Percentiles rank a stretch among this genome's conserved stretches.
phyloP scores from a whole-genome alignment of 2,329 filamentous ascomycete species.

The Neocucurbitaria cava region DNA sequence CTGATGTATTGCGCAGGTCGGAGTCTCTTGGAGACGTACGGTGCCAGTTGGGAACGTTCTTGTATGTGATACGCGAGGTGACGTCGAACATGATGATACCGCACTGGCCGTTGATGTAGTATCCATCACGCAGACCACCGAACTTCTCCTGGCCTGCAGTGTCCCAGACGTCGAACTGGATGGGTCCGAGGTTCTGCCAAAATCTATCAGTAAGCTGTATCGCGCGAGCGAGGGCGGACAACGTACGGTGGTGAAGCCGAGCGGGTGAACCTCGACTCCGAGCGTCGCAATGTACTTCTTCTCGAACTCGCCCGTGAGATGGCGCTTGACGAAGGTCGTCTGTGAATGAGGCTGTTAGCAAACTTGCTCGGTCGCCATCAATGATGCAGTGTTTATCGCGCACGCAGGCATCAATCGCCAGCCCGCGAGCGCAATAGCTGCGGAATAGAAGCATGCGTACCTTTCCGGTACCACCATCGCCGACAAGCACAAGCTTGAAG shows the following conservation, averaged over 20 bases:
- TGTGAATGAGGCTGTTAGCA: conserved; percentile 53
- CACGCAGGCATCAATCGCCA: conserved; percentile 1
- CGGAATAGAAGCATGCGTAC: conserved; percentile 60
- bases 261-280: conserved; percentile 98
- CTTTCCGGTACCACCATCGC: conserved; percentile 99
- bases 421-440: background rate
- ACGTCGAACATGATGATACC: conserved; percentile 99
- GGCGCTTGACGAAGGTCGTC: conserved; percentile 99
- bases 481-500: conserved; percentile 99
- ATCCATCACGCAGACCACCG: conserved; percentile 97
- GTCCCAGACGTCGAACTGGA: conserved; percentile 99
- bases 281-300: conserved; percentile 99
- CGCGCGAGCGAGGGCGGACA: conserved; percentile 12
- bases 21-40: conserved; percentile 69
- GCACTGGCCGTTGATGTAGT: conserved; percentile 99
- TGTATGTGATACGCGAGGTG: conserved; percentile 99
- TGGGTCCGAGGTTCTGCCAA: conserved; percentile 82
- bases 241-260: conserved; percentile 95
- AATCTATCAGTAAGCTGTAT: conserved; percentile 28
- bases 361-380: conserved; percentile 3
- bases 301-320: conserved; percentile 99
- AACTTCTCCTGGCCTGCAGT: conserved; percentile 99
- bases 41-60: conserved; percentile 99
- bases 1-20: background rate
- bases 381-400: conserved; percentile 15